Evolutionary conservation across 345 rosid genomes (phyloP).

Genomic region (Geranium rotundifolium): DNA sequence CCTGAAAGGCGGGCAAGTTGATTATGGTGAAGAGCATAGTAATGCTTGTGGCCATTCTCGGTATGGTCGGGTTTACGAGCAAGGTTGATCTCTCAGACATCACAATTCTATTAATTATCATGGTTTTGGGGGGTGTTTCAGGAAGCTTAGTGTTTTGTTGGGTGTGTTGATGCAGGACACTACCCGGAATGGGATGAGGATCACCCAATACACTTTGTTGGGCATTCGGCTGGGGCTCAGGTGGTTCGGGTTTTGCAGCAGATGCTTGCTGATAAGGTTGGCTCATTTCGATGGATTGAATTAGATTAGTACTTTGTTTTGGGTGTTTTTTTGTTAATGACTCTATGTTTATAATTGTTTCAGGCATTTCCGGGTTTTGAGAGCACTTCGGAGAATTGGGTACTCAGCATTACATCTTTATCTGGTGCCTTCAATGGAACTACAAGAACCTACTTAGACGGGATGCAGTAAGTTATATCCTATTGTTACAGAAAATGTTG

Average conservation of each 20-base stretch:
- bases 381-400: conserved; percentile 81
- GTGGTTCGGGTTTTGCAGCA: conserved; percentile 97
- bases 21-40: conserved; percentile 95
- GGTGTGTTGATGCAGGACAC: conserved; percentile 39
- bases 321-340: not conserved
- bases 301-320: not conserved
- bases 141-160: conserved; percentile 7
- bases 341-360: conserved; percentile 9
- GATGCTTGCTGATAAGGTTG: conserved; percentile 92
- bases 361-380: conserved; percentile 76
- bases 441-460: conserved; percentile 84
- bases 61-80: conserved; percentile 69
- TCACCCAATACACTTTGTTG: conserved; percentile 93
- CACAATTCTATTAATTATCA: not conserved
- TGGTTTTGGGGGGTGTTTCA: not conserved
- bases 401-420: conserved; percentile 78
- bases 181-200: conserved; percentile 91
- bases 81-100: conserved; percentile 28
- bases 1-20: conserved; percentile 85
- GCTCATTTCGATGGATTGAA: conserved; percentile 8
- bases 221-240: conserved; percentile 99
- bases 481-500: too few species aligned
- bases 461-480: conserved; percentile 58
- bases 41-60: conserved; percentile 79
- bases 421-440: conserved; percentile 98